A percentile compares a stretch with the other conserved stretches of the same genome.
phyloP scores from a whole-genome alignment of 345 rosid genomes.

The Kernera saxatilis region DNA sequence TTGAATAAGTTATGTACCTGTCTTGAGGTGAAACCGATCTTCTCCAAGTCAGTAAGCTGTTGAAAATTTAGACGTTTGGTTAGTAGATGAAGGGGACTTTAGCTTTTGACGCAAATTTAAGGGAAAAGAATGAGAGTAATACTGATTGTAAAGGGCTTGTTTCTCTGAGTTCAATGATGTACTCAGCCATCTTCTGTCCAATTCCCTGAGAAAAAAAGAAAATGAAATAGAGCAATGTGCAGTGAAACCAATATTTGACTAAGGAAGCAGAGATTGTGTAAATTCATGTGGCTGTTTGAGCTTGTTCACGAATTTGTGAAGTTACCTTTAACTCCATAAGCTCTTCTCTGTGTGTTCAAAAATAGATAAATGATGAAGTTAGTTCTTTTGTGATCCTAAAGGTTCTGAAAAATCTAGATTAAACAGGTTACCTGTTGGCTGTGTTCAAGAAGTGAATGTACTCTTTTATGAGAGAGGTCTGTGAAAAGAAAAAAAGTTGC shows the following conservation, averaged over 20 bases:
- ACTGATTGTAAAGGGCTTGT: slow-evolving; percentile 63
- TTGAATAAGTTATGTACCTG: slow-evolving; percentile 65
- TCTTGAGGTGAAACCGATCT: slow-evolving; percentile 82
- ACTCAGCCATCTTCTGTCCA: slow-evolving; percentile 70
- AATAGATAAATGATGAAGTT: slow-evolving; percentile 7
- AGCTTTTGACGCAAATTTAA: neutral
- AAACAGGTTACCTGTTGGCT: slow-evolving; percentile 54
- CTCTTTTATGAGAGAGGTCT: slow-evolving; percentile 59
- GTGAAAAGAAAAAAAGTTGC: slow-evolving; percentile 11
- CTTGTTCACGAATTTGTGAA: neutral
- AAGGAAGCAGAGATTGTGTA: neutral
- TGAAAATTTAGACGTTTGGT: neutral
- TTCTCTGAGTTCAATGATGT: slow-evolving; percentile 64
- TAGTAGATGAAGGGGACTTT: neutral
- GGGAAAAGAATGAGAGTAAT: neutral
- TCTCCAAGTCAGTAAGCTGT: slow-evolving; percentile 76
- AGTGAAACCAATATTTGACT: neutral
- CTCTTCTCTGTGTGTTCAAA: slow-evolving; percentile 57
- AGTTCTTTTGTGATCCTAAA: neutral
- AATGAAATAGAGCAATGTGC: neutral
- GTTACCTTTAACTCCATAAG: slow-evolving; percentile 68
- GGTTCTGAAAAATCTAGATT: neutral
- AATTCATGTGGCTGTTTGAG: neutral
- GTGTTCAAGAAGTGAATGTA: slow-evolving; percentile 63
- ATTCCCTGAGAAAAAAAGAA: slow-evolving; percentile 48